Conservation (phyloP, 179 eudicot genomes). For the Nepenthes alata region DNA sequence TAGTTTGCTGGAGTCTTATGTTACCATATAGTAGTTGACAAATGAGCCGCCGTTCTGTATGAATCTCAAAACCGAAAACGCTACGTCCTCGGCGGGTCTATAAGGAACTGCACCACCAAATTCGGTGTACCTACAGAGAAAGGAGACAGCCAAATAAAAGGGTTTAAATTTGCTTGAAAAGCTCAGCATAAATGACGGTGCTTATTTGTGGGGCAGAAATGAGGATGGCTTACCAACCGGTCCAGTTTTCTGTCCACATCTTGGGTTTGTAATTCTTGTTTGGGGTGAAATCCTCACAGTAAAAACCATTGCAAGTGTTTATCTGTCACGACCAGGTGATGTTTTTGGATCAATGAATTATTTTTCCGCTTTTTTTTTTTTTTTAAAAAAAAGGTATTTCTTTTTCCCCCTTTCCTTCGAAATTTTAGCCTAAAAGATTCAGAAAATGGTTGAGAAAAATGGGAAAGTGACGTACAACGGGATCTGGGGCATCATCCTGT, state of each 20-base stretch:
- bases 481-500: conserved; percentile 63
- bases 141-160: background rate
- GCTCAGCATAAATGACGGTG: too few relatives aligned
- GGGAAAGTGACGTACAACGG: conserved; percentile 31
- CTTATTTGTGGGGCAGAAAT: background rate
- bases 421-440: background rate
- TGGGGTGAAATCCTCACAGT: conserved; percentile 32
- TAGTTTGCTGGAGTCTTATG: background rate
- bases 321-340: conserved; percentile 40
- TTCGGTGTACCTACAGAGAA: conserved; percentile 9
- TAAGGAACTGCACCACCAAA: conserved; percentile 12
- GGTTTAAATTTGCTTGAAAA: background rate
- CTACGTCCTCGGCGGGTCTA: conserved; percentile 11
- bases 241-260: conserved; percentile 15
- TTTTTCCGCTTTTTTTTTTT: background rate
- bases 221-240: conserved; percentile 6
- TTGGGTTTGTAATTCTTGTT: conserved; percentile 18
- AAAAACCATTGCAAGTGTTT: conserved; percentile 83
- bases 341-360: too few relatives aligned
- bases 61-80: conserved; percentile 11
- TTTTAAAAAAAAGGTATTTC: background rate
- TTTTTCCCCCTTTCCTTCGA: background rate
- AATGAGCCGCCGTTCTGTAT: conserved; percentile 14
- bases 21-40: conserved; percentile 14
- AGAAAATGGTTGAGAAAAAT: too few relatives aligned